Evolutionary conservation across 1,284 basidiomycete species (phyloP).

Genomic region (Neolentinus lepideus): DNA sequence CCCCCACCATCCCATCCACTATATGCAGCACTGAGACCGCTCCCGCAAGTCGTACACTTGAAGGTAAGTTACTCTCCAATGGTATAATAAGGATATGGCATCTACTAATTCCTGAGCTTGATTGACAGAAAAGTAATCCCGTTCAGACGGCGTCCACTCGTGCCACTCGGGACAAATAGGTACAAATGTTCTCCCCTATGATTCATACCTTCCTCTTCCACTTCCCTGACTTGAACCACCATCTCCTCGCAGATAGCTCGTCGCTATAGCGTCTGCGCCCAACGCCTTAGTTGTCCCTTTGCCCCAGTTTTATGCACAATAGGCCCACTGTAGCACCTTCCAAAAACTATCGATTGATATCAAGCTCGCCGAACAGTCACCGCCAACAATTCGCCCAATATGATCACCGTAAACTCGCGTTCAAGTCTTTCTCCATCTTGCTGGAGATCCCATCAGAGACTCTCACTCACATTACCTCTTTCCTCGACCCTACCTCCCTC

Average conservation of each 20-base stretch:
- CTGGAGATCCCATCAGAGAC: constrained; percentile 64
- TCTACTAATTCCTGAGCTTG: too few species aligned
- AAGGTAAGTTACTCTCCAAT: too few species aligned
- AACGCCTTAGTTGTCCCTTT: constrained; percentile 5
- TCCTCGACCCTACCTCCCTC: constrained; percentile 63
- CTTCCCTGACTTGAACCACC: not conserved
- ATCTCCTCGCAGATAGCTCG: not conserved
- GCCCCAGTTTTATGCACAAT: constrained; percentile 48
- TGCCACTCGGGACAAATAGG: not conserved
- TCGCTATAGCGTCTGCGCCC: constrained; percentile 7
- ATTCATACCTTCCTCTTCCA: not conserved
- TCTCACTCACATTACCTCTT: constrained; percentile 74
- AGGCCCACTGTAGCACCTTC: constrained; percentile 30
- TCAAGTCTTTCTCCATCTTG: constrained; percentile 23
- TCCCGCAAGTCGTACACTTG: too few species aligned
- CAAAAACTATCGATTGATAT: constrained; percentile 22
- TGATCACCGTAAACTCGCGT: constrained; percentile 23
- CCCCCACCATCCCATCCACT: too few species aligned
- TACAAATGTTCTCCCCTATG: not conserved
- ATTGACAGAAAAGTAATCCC: too few species aligned
- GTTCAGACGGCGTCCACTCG: too few species aligned
- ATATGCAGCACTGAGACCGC: too few species aligned
- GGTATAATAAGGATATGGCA: too few species aligned
- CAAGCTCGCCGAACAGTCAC: constrained; percentile 15
- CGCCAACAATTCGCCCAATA: constrained; percentile 33